A percentile compares a stretch with the other conserved stretches of the same genome.
Conservation (phyloP, 1,284 basidiomycete genomes). For the Volvariella volvacea region DNA sequence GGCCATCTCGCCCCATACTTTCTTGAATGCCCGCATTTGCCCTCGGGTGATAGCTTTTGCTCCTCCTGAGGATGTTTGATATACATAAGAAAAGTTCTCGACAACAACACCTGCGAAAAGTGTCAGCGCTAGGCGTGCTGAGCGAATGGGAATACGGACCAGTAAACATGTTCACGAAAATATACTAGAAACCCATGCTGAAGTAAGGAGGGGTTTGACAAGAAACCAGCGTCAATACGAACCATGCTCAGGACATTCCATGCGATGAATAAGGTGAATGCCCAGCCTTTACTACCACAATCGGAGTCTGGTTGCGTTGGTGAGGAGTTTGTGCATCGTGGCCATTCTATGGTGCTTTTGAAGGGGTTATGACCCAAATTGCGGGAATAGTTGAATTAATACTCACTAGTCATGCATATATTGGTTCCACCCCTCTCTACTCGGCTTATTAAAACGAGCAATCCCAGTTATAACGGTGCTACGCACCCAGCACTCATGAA, state of each 20-base stretch:
- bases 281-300: constrained; percentile 85
- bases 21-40: constrained; percentile 92
- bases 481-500: constrained; percentile 71
- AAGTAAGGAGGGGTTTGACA: constrained; percentile 6
- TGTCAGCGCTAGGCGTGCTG: background rate
- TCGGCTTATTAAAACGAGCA: constrained; percentile 9
- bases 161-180: constrained; percentile 94
- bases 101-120: constrained; percentile 74
- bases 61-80: constrained; percentile 80
- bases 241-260: constrained; percentile 99
- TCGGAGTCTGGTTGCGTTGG: constrained; percentile 58
- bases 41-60: constrained; percentile 80
- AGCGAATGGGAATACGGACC: constrained; percentile 32
- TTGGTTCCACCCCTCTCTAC: constrained; percentile 88
- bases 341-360: constrained; percentile 66
- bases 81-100: constrained; percentile 95
- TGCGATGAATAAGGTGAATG: constrained; percentile 85
- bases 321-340: constrained; percentile 73
- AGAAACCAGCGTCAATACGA: constrained; percentile 20
- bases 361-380: too few relatives aligned
- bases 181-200: constrained; percentile 55
- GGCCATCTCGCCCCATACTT: constrained; percentile 86
- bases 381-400: too few relatives aligned
- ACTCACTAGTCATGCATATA: constrained; percentile 93
- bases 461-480: constrained; percentile 1